Percentiles rank a stretch among this genome's conserved stretches.
Conservation (phyloP, 1,284 basidiomycete genomes). For the Hymenochaete sp. region DNA sequence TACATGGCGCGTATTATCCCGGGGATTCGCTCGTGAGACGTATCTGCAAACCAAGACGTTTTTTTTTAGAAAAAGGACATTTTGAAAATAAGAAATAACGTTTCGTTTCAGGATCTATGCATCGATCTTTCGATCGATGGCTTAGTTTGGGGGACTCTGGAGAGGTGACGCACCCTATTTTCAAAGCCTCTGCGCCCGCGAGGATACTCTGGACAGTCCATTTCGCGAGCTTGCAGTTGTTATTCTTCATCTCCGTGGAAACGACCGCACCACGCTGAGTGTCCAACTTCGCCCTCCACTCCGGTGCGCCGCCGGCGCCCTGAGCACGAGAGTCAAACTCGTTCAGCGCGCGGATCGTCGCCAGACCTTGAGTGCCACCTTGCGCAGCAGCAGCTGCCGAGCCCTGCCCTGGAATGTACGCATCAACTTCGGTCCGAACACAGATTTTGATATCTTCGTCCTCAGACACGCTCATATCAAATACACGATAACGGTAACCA, state of each 20-base stretch:
- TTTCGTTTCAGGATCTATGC: too few species aligned
- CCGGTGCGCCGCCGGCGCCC: slow-evolving; percentile 88
- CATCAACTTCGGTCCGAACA: slow-evolving; percentile 95
- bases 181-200: slow-evolving; percentile 94
- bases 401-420: slow-evolving; percentile 63
- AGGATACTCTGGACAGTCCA: slow-evolving; percentile 96
- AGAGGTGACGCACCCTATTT: slow-evolving; percentile 73
- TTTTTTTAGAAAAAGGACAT: too few species aligned
- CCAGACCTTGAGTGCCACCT: slow-evolving; percentile 69
- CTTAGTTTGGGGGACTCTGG: too few species aligned
- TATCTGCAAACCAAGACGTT: too few species aligned
- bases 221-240: slow-evolving; percentile 95
- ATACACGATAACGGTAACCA: slow-evolving; percentile 94
- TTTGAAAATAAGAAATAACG: neutral
- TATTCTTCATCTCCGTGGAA: slow-evolving; percentile 99
- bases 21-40: slow-evolving; percentile 89
- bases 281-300: slow-evolving; percentile 96
- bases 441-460: slow-evolving; percentile 89
- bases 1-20: slow-evolving; percentile 92
- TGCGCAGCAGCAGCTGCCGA: too few species aligned
- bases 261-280: slow-evolving; percentile 96
- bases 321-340: slow-evolving; percentile 93
- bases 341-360: slow-evolving; percentile 93
- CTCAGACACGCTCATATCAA: slow-evolving; percentile 84
- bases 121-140: slow-evolving; percentile 6